Base-by-base conservation (phyloP, 768 basidiomycete species). In the Dentipellis sp. region DNA sequence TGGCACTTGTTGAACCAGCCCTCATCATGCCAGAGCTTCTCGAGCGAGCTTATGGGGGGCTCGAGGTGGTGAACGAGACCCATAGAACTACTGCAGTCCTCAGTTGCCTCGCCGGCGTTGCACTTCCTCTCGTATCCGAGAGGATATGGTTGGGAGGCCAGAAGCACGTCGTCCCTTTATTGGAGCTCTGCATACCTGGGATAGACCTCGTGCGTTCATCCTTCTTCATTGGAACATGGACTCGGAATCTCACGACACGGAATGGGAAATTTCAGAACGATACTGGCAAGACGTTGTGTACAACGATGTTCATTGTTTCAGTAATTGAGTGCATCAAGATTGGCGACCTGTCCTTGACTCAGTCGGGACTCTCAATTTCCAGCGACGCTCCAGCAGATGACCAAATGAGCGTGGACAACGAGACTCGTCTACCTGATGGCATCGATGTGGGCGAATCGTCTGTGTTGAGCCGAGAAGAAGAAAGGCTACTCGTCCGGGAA, bases 21-120 rank as follows among this genome's bases (percentile, higher is more conserved):
- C 72, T 95, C 36, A 79, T 97, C 62, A 88, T 98, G 84, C 94
- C 94, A 2, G 86, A 92, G 42, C 74, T 97, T 11, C 76, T 98
- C 21, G 94, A 97, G 64, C 82, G 94, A 34, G 91, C 92, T 1
- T 93, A 95, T 59, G 79, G 88, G 38, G 93, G 93, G 0, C 74
- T 98, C n/a, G 93, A 97, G 66, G 84, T 86, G 10, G 80, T 97
- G 16, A 94, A 94, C 60, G 94, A 97, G 75, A 98, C 95, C 0
- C 92, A 97, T 67, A 76, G 94, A 40, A 97, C 94, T 4, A 93
- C 92, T 2, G 90, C 94, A 1, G 91, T 92, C 10, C 75, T 97
- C 47, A 90, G 86, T 52, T 88, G 89, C 67, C 78, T 97, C 29
- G 80, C 88, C 17, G 84, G 82, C 2, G 81, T 94, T 23, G 75